Conservation (phyloP, 2,329 filamentous ascomycete genomes). For the Parascedosporium putredinis region DNA sequence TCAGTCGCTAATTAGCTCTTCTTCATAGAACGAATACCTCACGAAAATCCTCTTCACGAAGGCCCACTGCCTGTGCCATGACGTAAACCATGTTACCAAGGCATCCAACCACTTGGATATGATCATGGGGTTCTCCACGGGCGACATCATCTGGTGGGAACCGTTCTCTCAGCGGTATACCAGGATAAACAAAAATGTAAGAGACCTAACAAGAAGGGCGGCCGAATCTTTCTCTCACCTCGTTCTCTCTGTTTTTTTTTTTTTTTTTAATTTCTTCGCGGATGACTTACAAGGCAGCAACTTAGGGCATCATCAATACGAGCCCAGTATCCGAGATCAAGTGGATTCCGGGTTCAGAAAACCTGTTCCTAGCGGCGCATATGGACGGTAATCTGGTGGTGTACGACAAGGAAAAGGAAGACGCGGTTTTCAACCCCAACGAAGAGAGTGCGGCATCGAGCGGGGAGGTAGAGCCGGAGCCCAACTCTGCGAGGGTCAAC, state of each 20-base stretch:
- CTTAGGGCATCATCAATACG: conserved; percentile 76
- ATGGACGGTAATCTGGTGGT: conserved; percentile 85
- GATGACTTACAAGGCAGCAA: no score
- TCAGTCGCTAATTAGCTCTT: not conserved
- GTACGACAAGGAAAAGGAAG: conserved; percentile 96
- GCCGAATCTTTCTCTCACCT: no score
- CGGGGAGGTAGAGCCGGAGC: conserved; percentile 13
- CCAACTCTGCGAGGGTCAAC: conserved; percentile 17
- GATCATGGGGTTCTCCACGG: conserved; percentile 90
- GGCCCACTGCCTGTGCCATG: conserved; percentile 88
- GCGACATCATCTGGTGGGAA: conserved; percentile 98
- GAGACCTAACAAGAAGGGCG: no score
- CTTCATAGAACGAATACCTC: conserved; percentile 64
- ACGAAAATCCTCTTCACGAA: conserved; percentile 97
- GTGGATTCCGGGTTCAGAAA: conserved; percentile 93
- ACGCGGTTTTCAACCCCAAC: conserved; percentile 67
- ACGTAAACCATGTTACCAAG: conserved; percentile 79
- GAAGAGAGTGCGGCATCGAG: conserved; percentile 35
- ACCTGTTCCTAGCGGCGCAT: conserved; percentile 82
- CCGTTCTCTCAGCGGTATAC: conserved; percentile 93
- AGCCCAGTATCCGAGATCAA: conserved; percentile 78
- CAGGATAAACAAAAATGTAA: conserved; percentile 86
- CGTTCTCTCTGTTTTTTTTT: no score
- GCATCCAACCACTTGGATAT: conserved; percentile 73
- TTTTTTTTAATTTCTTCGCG: no score